phyloP scores from a whole-genome alignment of 2,329 filamentous ascomycete genomes.

The Aquanectria penicillioides region DNA sequence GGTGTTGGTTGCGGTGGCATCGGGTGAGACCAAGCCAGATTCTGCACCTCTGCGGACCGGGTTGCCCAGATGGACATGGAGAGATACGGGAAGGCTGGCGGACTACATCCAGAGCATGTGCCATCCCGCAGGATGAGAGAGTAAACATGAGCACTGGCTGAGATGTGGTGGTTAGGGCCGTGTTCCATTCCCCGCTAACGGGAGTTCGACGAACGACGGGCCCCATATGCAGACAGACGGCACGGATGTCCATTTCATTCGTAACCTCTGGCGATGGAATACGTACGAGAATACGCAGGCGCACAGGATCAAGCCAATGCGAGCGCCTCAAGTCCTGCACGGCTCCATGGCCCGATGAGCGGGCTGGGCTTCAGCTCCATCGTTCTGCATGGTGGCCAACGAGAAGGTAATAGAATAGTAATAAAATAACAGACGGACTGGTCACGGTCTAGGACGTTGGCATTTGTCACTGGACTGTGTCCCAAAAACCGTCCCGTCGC shows the following conservation, averaged over 20 bases:
- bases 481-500: slow-evolving; percentile 14
- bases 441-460: slow-evolving; percentile 22
- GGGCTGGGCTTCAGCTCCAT: slow-evolving; percentile 9
- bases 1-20: neutral
- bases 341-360: slow-evolving; percentile 5
- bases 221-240: neutral
- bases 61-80: neutral
- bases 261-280: no score
- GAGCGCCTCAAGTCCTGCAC: slow-evolving; percentile 12
- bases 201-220: neutral
- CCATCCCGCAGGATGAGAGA: no score
- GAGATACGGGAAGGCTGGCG: slow-evolving; percentile 4
- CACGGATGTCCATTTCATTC: no score
- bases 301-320: neutral
- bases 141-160: no score
- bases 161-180: no score
- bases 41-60: neutral
- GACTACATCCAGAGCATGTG: no score
- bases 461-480: slow-evolving; percentile 30
- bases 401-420: slow-evolving; percentile 6
- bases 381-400: neutral
- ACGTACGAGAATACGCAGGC: neutral
- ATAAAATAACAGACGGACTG: slow-evolving; percentile 16
- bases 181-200: no score
- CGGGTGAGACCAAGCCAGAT: neutral